Evolutionary conservation across 768 basidiomycete genomes (phyloP).

Genomic region (Paxillus involutus): DNA sequence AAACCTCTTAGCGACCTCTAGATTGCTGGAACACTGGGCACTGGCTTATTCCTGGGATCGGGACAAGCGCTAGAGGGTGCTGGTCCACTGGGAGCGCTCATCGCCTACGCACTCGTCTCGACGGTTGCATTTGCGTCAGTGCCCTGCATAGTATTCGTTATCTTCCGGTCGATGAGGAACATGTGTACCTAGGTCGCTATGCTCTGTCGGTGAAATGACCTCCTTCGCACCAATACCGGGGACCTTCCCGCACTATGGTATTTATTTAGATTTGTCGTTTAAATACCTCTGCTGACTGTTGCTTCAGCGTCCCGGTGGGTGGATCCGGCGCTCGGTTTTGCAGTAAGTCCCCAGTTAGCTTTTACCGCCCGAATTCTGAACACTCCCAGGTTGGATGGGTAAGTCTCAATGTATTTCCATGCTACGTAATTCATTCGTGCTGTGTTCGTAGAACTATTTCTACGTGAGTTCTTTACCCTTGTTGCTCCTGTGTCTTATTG

Average conservation of each 20-base stretch:
- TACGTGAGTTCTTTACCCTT: constrained; percentile 40
- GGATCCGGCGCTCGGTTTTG: constrained; percentile 58
- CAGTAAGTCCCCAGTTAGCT: constrained; percentile 40
- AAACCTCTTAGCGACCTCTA: constrained; percentile 16
- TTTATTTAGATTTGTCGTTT: constrained; percentile 26
- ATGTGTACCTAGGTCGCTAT: constrained; percentile 44
- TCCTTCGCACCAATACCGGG: constrained; percentile 77
- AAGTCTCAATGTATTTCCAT: constrained; percentile 25
- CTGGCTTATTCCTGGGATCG: constrained; percentile 72
- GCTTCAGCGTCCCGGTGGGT: constrained; percentile 52
- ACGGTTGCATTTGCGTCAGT: constrained; percentile 62
- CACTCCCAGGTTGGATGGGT: constrained; percentile 30
- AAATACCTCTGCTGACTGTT: constrained; percentile 28
- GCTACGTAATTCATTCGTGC: constrained; percentile 18
- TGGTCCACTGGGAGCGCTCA: constrained; percentile 65
- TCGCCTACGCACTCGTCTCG: constrained; percentile 63
- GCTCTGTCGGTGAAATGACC: constrained; percentile 78
- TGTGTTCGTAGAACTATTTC: constrained; percentile 50
- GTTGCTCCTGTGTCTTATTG: constrained; percentile 21
- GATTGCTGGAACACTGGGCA: constrained; percentile 76
- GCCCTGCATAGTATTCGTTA: no score
- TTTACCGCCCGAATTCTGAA: background rate
- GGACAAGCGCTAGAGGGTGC: constrained; percentile 59
- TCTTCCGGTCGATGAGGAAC: constrained; percentile 23
- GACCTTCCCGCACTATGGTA: constrained; percentile 71